Conservation (phyloP, 2,329 filamentous ascomycete species). For the Calonectria leucothoes region DNA sequence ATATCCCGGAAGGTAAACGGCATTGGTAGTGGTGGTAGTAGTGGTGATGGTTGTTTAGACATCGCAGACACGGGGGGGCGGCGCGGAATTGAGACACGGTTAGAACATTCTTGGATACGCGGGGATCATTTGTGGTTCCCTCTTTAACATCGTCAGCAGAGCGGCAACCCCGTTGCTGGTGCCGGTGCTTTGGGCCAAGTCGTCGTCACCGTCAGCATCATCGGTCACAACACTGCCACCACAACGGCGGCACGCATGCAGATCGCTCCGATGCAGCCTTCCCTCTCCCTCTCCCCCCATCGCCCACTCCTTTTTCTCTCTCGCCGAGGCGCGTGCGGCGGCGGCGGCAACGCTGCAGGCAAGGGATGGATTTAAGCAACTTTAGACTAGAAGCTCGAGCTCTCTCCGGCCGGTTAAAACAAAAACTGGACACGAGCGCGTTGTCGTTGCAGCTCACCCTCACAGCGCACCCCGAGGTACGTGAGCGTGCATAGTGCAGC, state of each 20-base stretch:
- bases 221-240: slow-evolving; percentile 13
- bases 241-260: slow-evolving; percentile 1
- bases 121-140: slow-evolving; percentile 1
- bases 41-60: not conserved
- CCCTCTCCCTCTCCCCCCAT: not conserved
- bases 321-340: not conserved
- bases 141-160: slow-evolving; percentile 12
- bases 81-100: slow-evolving; percentile 2
- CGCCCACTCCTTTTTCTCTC: not conserved
- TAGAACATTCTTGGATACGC: slow-evolving; percentile 3
- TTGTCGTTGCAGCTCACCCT: not conserved
- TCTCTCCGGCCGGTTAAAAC: not conserved
- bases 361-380: not conserved
- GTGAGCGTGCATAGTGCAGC: not conserved
- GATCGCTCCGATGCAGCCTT: not conserved
- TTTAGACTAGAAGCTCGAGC: not conserved
- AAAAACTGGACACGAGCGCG: not conserved
- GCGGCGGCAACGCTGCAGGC: not conserved
- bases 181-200: not conserved
- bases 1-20: not conserved
- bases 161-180: not conserved
- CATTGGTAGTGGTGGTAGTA: not conserved
- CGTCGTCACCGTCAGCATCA: slow-evolving; percentile 12
- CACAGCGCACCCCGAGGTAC: not conserved
- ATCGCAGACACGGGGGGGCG: not conserved